Percentiles rank a stretch among this genome's conserved stretches.
phyloP scores from a whole-genome alignment of 768 basidiomycete species.

The Gloeophyllum trabeum region DNA sequence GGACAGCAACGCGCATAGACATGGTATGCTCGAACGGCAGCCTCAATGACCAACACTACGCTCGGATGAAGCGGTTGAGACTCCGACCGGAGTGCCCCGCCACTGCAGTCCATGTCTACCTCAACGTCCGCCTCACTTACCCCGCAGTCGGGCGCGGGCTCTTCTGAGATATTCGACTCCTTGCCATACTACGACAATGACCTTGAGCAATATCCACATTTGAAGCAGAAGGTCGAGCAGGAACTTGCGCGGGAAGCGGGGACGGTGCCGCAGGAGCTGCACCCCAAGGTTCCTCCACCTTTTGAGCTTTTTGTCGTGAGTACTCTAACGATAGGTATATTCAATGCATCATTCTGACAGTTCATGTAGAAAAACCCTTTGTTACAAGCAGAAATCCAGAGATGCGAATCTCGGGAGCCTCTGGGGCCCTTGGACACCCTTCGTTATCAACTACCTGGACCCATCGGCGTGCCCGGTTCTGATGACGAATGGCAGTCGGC shows the following conservation, averaged over 20 bases:
- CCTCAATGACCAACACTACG: background rate
- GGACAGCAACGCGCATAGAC: slow-evolving; percentile 33
- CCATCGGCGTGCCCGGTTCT: slow-evolving; percentile 45
- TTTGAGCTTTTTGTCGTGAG: slow-evolving; percentile 60
- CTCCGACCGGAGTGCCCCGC: slow-evolving; percentile 2
- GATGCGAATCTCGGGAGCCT: slow-evolving; percentile 58
- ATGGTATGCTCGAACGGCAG: slow-evolving; percentile 18
- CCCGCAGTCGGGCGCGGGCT: slow-evolving; percentile 5
- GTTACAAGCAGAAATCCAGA: slow-evolving; percentile 61
- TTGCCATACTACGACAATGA: slow-evolving; percentile 95
- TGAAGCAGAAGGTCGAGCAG: slow-evolving; percentile 66
- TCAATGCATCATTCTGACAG: too few relatives aligned
- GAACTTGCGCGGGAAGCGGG: slow-evolving; percentile 63
- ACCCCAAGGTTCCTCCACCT: slow-evolving; percentile 61
- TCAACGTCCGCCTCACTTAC: slow-evolving; percentile 3
- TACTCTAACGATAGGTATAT: too few relatives aligned
- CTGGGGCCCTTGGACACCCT: slow-evolving; percentile 58
- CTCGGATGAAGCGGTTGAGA: slow-evolving; percentile 4
- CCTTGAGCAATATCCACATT: slow-evolving; percentile 58
- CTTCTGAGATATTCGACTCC: slow-evolving; percentile 57
- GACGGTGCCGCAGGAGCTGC: slow-evolving; percentile 46
- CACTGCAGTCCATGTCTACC: too few relatives aligned
- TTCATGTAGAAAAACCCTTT: slow-evolving; percentile 51
- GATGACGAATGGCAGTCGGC: slow-evolving; percentile 73
- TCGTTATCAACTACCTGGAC: slow-evolving; percentile 67